A percentile compares a stretch with the other conserved stretches of the same genome.
These are phyloP conservation scores for Mycena venus DNA, from an alignment of 768 basidiomycete species.

Conservation along the genomic window DNA sequence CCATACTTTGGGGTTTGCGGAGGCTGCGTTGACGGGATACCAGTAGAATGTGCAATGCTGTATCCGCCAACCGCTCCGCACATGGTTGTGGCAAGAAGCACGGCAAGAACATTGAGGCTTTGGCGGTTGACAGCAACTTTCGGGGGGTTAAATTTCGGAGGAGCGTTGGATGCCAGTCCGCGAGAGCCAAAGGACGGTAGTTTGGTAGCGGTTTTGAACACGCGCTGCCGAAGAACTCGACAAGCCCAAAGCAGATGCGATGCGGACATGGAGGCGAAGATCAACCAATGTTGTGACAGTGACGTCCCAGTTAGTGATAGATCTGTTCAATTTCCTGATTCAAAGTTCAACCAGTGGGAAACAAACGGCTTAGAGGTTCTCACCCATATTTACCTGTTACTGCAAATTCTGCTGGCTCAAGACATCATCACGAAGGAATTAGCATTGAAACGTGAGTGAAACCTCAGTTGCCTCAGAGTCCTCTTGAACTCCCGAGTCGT, in stretches of 20 bases:
- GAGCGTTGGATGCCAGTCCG: neutral
- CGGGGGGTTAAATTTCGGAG: neutral
- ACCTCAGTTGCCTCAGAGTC: too few species aligned
- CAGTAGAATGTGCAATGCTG: conserved; percentile 13
- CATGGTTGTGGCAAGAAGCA: conserved; percentile 12
- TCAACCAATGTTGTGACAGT: neutral
- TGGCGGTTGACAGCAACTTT: neutral
- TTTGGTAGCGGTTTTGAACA: neutral
- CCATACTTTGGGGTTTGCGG: conserved; percentile 56
- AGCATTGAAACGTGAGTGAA: too few species aligned
- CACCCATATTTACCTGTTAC: too few species aligned
- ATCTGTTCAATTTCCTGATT: neutral
- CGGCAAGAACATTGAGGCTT: neutral
- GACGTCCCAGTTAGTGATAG: too few species aligned
- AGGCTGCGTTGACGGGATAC: neutral
- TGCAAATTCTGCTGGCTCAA: too few species aligned
- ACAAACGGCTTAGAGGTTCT: too few species aligned
- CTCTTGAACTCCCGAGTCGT: too few species aligned
- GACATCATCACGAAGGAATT: too few species aligned
- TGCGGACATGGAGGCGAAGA: neutral
- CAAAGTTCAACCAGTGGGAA: too few species aligned
- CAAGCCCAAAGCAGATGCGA: neutral
- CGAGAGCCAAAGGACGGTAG: neutral
- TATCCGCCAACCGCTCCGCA: conserved; percentile 19
- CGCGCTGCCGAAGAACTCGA: neutral